Conservation (phyloP, 768 basidiomycete genomes). For the Dentipellis fragilis region DNA sequence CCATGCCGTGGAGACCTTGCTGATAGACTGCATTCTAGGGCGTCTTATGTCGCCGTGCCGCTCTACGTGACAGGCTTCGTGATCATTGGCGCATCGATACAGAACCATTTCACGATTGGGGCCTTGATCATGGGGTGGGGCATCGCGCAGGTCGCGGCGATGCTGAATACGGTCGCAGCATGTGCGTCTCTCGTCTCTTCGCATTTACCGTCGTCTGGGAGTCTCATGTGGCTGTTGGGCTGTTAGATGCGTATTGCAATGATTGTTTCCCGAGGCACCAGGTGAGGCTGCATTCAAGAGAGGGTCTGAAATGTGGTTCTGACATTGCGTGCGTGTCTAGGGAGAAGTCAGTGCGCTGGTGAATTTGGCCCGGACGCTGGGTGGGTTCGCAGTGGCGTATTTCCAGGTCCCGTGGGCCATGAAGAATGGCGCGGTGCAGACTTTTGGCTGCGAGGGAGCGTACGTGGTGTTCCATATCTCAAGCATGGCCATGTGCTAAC, state of each 20-base stretch:
- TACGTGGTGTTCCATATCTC: slow-evolving; percentile 21
- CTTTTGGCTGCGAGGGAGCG: slow-evolving; percentile 55
- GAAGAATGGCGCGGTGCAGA: slow-evolving; percentile 48
- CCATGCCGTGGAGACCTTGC: neutral
- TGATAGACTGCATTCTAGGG: slow-evolving; percentile 25
- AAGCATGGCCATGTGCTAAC: neutral
- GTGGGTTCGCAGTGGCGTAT: slow-evolving; percentile 53
- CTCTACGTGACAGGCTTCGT: slow-evolving; percentile 55
- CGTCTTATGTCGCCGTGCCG: slow-evolving; percentile 45
- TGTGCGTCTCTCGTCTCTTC: slow-evolving; percentile 29
- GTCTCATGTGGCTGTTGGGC: neutral
- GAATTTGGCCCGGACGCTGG: slow-evolving; percentile 45
- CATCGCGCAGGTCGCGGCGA: slow-evolving; percentile 41
- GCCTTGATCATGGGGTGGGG: slow-evolving; percentile 60
- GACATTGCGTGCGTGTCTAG: slow-evolving; percentile 14
- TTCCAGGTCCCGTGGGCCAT: slow-evolving; percentile 57
- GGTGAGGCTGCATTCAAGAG: slow-evolving; percentile 12
- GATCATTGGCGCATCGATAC: slow-evolving; percentile 41
- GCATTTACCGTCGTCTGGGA: neutral
- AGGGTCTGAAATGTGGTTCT: neutral
- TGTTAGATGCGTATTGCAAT: slow-evolving; percentile 35
- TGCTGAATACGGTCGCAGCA: slow-evolving; percentile 52
- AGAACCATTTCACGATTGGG: slow-evolving; percentile 39
- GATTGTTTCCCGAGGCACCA: slow-evolving; percentile 36
- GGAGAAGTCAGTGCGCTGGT: slow-evolving; percentile 57